Percentiles rank a stretch among this genome's conserved stretches.
Conservation (phyloP, 768 basidiomycete species). For the Exsudoporus frostii region DNA sequence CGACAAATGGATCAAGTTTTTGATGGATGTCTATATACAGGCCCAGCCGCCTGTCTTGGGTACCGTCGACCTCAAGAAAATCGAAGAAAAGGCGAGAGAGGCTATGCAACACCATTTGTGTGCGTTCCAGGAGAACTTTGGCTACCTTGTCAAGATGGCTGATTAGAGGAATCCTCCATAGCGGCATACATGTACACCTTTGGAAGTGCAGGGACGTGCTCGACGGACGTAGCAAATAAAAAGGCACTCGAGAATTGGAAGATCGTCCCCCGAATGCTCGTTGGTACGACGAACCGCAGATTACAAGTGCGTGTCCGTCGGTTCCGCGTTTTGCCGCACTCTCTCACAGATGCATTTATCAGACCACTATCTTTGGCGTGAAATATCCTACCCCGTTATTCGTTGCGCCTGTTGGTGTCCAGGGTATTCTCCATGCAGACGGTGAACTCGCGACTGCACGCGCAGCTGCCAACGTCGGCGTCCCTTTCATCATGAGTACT, state of each 20-base stretch:
- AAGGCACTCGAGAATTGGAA: conserved; percentile 62
- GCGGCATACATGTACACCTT: conserved; percentile 72
- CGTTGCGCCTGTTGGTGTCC: conserved; percentile 75
- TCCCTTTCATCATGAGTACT: conserved; percentile 76
- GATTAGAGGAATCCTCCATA: conserved; percentile 25
- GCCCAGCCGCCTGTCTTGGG: conserved; percentile 38
- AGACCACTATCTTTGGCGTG: conserved; percentile 73
- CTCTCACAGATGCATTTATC: background rate
- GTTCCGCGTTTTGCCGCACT: too few species aligned
- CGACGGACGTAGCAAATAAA: conserved; percentile 66
- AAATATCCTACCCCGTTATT: conserved; percentile 60
- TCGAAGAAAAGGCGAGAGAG: conserved; percentile 66
- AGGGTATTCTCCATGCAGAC: conserved; percentile 66
- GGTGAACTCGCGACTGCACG: conserved; percentile 70
- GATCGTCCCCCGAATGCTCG: conserved; percentile 81
- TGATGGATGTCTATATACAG: conserved; percentile 19
- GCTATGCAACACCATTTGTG: conserved; percentile 56
- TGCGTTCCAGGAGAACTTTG: conserved; percentile 25
- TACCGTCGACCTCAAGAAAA: conserved; percentile 57
- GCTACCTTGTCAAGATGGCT: background rate
- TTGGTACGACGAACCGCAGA: conserved; percentile 52
- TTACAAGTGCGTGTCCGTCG: conserved; percentile 48
- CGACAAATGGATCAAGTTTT: conserved; percentile 28
- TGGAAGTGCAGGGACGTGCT: conserved; percentile 70
- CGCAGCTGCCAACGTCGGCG: conserved; percentile 56